These are phyloP conservation scores for Amanita brunnescens DNA, from an alignment of 768 basidiomycete genomes.

Conservation along the genomic window DNA sequence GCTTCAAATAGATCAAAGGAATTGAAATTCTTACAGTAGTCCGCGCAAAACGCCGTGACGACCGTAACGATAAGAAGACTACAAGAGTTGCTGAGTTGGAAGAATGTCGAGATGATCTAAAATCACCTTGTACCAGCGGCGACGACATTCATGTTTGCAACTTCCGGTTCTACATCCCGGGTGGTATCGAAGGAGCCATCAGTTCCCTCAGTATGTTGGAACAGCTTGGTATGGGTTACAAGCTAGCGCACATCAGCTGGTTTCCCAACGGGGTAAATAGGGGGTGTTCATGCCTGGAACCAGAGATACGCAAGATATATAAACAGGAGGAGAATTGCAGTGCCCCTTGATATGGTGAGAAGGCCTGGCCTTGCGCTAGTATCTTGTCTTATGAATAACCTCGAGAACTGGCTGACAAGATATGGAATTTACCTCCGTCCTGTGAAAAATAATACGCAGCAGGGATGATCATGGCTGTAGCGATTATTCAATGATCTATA, in stretches of 20 bases:
- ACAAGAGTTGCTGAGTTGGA: not conserved
- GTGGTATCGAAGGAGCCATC: not conserved
- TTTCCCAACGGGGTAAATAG: not conserved
- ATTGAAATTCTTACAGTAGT: slow-evolving; percentile 50
- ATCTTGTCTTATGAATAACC: slow-evolving; percentile 12
- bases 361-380: slow-evolving; percentile 37
- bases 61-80: slow-evolving; percentile 71
- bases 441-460: slow-evolving; percentile 65
- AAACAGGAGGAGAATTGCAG: slow-evolving; percentile 61
- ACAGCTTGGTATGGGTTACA: slow-evolving; percentile 61
- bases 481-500: not conserved
- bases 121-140: slow-evolving; percentile 51
- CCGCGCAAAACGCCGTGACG: slow-evolving; percentile 82
- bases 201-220: not conserved
- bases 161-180: slow-evolving; percentile 26
- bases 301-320: slow-evolving; percentile 69
- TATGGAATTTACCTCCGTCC: slow-evolving; percentile 4
- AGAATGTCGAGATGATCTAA: not conserved
- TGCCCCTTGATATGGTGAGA: slow-evolving; percentile 48
- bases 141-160: slow-evolving; percentile 58
- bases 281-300: slow-evolving; percentile 54
- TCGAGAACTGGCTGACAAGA: slow-evolving; percentile 11
- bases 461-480: slow-evolving; percentile 72
- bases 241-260: slow-evolving; percentile 34
- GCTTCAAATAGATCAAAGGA: slow-evolving; percentile 16